These are phyloP conservation scores for Linum tenue DNA, from an alignment of 345 rosid species.

Conservation along the genomic window DNA sequence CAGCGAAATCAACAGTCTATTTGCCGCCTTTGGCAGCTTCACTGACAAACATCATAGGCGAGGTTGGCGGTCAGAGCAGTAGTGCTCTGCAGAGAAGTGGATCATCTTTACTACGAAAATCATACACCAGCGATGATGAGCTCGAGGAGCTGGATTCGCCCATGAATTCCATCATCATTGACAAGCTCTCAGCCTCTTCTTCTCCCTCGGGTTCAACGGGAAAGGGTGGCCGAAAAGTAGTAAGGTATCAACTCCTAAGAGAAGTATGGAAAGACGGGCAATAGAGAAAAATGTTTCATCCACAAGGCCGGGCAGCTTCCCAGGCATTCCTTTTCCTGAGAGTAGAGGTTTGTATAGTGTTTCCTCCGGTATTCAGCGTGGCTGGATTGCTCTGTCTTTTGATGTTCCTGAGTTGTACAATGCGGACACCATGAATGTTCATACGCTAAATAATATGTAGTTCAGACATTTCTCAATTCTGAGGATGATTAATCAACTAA, in stretches of 20 bases:
- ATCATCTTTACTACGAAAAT: slow-evolving; percentile 51
- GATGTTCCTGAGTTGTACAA: too few relatives aligned
- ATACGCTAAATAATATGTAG: too few relatives aligned
- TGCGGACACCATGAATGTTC: too few relatives aligned
- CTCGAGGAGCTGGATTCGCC: slow-evolving; percentile 77
- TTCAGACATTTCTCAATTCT: too few relatives aligned
- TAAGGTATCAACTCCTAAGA: slow-evolving; percentile 63
- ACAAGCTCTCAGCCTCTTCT: slow-evolving; percentile 30
- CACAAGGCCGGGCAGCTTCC: too few relatives aligned
- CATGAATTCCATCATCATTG: slow-evolving; percentile 38
- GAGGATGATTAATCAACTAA: neutral
- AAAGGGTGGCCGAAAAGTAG: slow-evolving; percentile 39
- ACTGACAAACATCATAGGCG: slow-evolving; percentile 42
- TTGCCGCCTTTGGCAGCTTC: slow-evolving; percentile 54
- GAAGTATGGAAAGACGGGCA: slow-evolving; percentile 62
- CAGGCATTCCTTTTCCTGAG: neutral
- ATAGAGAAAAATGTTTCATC: slow-evolving; percentile 3
- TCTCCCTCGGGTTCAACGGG: slow-evolving; percentile 27
- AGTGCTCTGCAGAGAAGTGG: slow-evolving; percentile 33
- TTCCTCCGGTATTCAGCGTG: too few relatives aligned
- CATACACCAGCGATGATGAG: slow-evolving; percentile 82
- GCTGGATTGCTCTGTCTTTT: too few relatives aligned
- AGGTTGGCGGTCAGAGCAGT: slow-evolving; percentile 28
- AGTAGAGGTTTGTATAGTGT: too few relatives aligned
- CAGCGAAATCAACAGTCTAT: slow-evolving; percentile 46